Evolutionary conservation across 2,329 filamentous ascomycete genomes (phyloP).

Genomic region (Nannizziopsis barbatae): DNA sequence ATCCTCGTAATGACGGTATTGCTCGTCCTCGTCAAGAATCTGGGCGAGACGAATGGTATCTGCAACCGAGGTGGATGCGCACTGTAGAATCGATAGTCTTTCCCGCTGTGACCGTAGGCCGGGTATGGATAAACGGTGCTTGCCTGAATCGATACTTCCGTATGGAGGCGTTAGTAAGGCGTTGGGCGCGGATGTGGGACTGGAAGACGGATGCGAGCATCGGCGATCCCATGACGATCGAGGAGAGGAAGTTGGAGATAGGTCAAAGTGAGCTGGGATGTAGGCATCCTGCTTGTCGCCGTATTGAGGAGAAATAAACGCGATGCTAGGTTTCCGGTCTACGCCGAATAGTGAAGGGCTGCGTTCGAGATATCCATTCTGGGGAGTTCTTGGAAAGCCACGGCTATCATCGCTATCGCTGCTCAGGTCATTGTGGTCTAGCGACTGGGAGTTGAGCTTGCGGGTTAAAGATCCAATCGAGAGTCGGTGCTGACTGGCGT

Average conservation of each 20-base stretch:
- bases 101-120: slow-evolving; percentile 30
- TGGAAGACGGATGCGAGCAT: slow-evolving; percentile 4
- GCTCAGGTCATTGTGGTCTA: slow-evolving; percentile 20
- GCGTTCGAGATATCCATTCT: slow-evolving; percentile 14
- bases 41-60: slow-evolving; percentile 31
- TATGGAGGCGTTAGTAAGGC: not conserved
- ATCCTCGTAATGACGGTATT: slow-evolving; percentile 6
- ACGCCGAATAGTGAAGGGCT: slow-evolving; percentile 7
- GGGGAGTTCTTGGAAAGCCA: slow-evolving; percentile 18
- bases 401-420: slow-evolving; percentile 15
- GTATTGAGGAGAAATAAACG: slow-evolving; percentile 7
- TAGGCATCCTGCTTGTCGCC: not conserved
- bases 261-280: not conserved
- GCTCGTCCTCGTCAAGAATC: slow-evolving; percentile 21
- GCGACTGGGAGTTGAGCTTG: slow-evolving; percentile 32
- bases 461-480: slow-evolving; percentile 33
- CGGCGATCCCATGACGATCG: slow-evolving; percentile 3
- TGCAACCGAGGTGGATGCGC: slow-evolving; percentile 24
- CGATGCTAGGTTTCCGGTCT: slow-evolving; percentile 1
- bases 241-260: slow-evolving; percentile 10
- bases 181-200: not conserved
- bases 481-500: slow-evolving; percentile 24
- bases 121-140: slow-evolving; percentile 5
- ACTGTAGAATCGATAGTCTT: slow-evolving; percentile 32
- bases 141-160: slow-evolving; percentile 1